Conservation (phyloP, 2,329 filamentous ascomycete species). For the Metarhizium album region DNA sequence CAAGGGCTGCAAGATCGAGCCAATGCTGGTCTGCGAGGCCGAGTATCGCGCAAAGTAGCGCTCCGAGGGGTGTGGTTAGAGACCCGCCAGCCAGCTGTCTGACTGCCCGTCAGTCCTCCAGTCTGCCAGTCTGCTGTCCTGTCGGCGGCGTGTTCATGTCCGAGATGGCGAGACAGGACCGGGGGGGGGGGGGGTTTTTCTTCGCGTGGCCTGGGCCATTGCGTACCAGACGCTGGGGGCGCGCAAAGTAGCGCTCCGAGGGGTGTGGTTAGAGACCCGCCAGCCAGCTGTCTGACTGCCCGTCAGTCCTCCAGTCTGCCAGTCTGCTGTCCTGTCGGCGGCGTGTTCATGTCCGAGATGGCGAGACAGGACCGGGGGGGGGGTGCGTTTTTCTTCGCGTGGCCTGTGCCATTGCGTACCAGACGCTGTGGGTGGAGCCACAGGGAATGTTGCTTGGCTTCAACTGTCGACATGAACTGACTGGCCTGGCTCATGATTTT, state of each 20-base stretch:
- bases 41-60: neutral
- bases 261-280: no score
- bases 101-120: no score
- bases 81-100: no score
- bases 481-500: no score
- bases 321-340: neutral
- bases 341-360: constrained; percentile 6
- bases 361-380: neutral
- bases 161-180: constrained; percentile 4
- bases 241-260: neutral
- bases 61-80: no score
- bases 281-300: no score
- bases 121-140: no score
- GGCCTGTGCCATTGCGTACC: no score
- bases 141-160: constrained; percentile 6
- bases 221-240: neutral
- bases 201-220: no score
- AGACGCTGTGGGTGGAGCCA: neutral
- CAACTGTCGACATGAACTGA: no score
- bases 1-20: neutral
- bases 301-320: no score
- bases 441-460: neutral
- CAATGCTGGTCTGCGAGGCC: neutral
- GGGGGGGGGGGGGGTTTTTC: neutral
- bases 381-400: no score